Base-by-base conservation (phyloP, 2,329 filamentous ascomycete species). In the Penicillium concentricum region DNA sequence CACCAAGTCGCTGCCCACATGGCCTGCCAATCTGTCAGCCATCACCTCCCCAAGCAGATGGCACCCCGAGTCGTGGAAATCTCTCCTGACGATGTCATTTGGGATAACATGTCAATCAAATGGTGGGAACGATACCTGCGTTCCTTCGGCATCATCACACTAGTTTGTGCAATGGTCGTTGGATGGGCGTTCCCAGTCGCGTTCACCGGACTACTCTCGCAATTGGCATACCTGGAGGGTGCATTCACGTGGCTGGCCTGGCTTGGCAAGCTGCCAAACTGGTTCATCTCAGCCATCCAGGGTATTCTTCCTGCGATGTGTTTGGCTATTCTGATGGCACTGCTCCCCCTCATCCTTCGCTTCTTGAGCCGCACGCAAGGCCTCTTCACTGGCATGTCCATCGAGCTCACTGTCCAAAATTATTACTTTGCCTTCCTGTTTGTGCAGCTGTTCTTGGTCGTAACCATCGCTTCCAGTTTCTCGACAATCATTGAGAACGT, bases 1-100 rank as follows among this genome's bases (percentile, higher is more conserved):
- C 89, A 97, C 69, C 94, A 99, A 72, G 90, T 97, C 2, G 92
- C 93, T 6, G 94, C 94, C 0, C 94, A 99, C 69, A 97, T 99
- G 94, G 94, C 93, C 56, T 97, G 92, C 71, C 94, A 99, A 72
- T 87, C 91, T 46, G 82, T 95, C 44, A 92, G 89, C 38, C 92
- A 97, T 71, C 94, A 99, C 67, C 75, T 96, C 1, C 94, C 94
- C 1, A 90, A 90, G 66, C 90, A 96, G 44, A 99, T 99, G 94
- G 84, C 91, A 1, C 94, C 94, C 0, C 86, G 94, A 28, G 84
- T 90, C 39, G 89, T 96, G n/a, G 94, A 99, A 71, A 92, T 99
- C 45, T 91, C 92, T 7, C 94, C 94, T 0, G 87, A 88, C 42
- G 92, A 97, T 70, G 91, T 99, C 9, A 83, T 95, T 39, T 99